These are phyloP conservation scores for Xylaria sp. DNA, from an alignment of 2,329 filamentous ascomycete genomes.

Conservation along the genomic window DNA sequence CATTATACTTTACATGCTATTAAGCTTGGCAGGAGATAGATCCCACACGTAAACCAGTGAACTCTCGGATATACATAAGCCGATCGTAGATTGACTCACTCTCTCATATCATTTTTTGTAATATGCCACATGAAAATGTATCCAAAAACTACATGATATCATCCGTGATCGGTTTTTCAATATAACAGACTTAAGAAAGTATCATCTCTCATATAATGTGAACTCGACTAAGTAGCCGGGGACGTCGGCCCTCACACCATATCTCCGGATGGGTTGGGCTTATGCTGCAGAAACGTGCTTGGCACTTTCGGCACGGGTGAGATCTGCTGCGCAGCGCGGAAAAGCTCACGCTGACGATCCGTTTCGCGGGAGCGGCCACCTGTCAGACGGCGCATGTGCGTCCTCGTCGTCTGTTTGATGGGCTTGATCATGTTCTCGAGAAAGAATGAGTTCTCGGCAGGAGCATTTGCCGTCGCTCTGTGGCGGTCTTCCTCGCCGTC, in stretches of 20 bases:
- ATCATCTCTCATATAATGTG: constrained; percentile 30
- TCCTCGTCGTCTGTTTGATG: constrained; percentile 66
- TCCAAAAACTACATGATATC: not conserved
- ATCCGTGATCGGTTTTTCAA: not conserved
- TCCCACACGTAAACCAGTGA: constrained; percentile 11
- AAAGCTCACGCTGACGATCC: constrained; percentile 52
- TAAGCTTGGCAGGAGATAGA: not conserved
- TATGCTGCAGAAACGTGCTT: constrained; percentile 48
- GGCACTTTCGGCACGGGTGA: constrained; percentile 58
- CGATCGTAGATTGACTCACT: constrained; percentile 8
- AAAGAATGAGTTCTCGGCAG: constrained; percentile 62
- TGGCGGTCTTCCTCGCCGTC: constrained; percentile 73
- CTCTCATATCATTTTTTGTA: not conserved
- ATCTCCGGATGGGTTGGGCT: constrained; percentile 45
- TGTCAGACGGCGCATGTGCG: constrained; percentile 71
- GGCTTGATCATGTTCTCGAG: constrained; percentile 72
- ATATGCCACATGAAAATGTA: constrained; percentile 8
- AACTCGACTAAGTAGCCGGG: not conserved
- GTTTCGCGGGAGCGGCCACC: constrained; percentile 61
- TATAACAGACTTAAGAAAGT: not conserved
- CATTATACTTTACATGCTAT: constrained; percentile 20
- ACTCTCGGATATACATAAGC: constrained; percentile 18
- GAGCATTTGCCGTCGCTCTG: constrained; percentile 6
- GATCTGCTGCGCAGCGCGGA: constrained; percentile 50
- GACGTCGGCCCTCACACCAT: constrained; percentile 35